Conservation (phyloP, 345 rosid species). For the Lepidium aucheri region DNA sequence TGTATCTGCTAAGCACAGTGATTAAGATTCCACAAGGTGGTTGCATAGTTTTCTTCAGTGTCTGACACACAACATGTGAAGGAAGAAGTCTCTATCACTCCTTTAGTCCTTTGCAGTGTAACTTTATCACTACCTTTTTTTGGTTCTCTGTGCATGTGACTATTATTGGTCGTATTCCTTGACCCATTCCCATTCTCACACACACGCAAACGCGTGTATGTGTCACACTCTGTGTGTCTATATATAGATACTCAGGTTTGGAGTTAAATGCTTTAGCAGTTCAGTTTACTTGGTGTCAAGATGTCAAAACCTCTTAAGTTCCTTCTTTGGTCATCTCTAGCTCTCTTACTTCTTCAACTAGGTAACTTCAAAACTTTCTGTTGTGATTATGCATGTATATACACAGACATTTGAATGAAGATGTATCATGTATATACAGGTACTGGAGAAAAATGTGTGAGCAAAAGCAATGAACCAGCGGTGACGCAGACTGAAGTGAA, state of each 20-base stretch:
- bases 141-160: conserved; percentile 28
- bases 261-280: not conserved
- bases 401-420: not conserved
- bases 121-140: conserved; percentile 6
- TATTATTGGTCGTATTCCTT: conserved; percentile 21
- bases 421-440: not conserved
- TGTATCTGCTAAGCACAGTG: not conserved
- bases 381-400: not conserved
- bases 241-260: not conserved
- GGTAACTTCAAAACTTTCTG: not conserved
- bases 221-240: not conserved
- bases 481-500: conserved; percentile 22
- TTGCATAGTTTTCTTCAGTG: conserved; percentile 11
- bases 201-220: not conserved
- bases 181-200: conserved; percentile 7
- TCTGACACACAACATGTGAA: conserved; percentile 28
- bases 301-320: conserved; percentile 16
- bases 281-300: not conserved
- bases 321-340: conserved; percentile 17
- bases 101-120: conserved; percentile 5
- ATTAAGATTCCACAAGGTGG: not conserved
- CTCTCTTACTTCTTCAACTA: conserved; percentile 14
- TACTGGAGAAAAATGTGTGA: conserved; percentile 17
- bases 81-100: conserved; percentile 8
- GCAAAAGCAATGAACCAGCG: conserved; percentile 17